Evolutionary conservation across 441 rosid species (phyloP).

Genomic region (Erodium texanum): DNA sequence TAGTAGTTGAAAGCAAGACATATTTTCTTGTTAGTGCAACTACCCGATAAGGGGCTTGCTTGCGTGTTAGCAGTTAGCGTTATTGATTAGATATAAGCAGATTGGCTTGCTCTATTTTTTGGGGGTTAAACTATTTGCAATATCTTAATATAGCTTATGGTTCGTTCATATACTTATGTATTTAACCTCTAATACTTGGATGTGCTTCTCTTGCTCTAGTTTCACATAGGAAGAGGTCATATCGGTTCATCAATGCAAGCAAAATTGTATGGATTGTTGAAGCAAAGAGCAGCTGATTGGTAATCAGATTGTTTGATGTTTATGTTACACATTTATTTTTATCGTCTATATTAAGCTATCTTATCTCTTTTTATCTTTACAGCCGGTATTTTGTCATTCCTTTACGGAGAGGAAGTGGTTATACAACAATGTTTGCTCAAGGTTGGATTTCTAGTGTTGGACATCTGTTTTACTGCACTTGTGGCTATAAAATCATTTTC

Average conservation of each 20-base stretch:
- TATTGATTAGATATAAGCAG: too few species aligned
- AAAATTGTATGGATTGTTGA: conserved; percentile 55
- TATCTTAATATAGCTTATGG: background rate
- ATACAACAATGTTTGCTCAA: conserved; percentile 80
- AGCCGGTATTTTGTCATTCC: conserved; percentile 84
- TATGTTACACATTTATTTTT: conserved; percentile 6
- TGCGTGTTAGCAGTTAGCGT: too few species aligned
- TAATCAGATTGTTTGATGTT: conserved; percentile 24
- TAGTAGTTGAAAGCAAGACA: too few species aligned
- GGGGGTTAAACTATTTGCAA: background rate
- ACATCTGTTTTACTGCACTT: too few species aligned
- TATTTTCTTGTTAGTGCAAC: too few species aligned
- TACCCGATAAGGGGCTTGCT: too few species aligned
- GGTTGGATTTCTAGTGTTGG: conserved; percentile 33
- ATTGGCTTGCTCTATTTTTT: background rate
- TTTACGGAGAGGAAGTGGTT: conserved; percentile 79
- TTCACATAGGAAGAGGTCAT: conserved; percentile 90
- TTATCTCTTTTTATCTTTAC: conserved; percentile 22
- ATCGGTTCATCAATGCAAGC: conserved; percentile 69
- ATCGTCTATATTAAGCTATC: conserved; percentile 8
- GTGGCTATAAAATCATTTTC: too few species aligned
- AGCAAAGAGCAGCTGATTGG: conserved; percentile 80
- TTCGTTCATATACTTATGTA: background rate
- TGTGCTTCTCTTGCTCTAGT: conserved; percentile 35
- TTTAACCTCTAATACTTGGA: background rate